Conservation (phyloP, 129 eudicot species). For the Chrysanthemum seticuspe region DNA sequence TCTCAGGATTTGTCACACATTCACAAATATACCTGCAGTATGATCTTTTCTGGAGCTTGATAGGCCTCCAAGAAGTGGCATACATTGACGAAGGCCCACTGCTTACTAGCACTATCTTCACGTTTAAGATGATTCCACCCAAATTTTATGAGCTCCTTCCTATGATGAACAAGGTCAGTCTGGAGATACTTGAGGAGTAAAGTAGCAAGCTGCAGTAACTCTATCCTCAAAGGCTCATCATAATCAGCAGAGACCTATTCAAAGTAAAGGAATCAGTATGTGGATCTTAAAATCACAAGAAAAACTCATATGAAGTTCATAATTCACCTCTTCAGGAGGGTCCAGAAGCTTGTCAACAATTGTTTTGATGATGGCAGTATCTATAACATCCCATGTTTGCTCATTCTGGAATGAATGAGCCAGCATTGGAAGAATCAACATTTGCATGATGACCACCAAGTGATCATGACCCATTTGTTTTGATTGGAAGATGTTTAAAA, state of each 20-base stretch:
- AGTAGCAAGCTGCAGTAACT: conserved; percentile 95
- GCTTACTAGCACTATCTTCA: conserved; percentile 99
- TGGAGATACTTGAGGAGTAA: conserved; percentile 94
- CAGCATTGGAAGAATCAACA: conserved; percentile 96
- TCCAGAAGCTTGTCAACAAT: conserved; percentile 94
- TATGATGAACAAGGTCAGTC: conserved; percentile 86
- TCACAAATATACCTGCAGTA: conserved; percentile 67
- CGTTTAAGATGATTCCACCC: conserved; percentile 99
- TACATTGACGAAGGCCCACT: conserved; percentile 99
- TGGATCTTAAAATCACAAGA: not conserved
- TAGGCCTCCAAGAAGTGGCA: conserved; percentile 99
- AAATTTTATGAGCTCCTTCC: conserved; percentile 96
- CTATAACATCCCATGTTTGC: conserved; percentile 97
- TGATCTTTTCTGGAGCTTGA: conserved; percentile 98
- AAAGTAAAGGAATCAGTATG: conserved; percentile 14
- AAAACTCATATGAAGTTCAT: not conserved
- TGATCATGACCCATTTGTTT: conserved; percentile 92
- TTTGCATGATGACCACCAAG: conserved; percentile 95
- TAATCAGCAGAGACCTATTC: conserved; percentile 87
- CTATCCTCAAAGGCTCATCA: conserved; percentile 98
- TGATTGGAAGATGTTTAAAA: conserved; percentile 76
- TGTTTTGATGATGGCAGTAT: conserved; percentile 78
- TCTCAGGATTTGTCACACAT: conserved; percentile 6
- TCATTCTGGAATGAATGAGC: conserved; percentile 96
- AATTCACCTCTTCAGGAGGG: conserved; percentile 95